Conservation (phyloP, 164 flowering plant genomes). For the Echeveria elegans region DNA sequence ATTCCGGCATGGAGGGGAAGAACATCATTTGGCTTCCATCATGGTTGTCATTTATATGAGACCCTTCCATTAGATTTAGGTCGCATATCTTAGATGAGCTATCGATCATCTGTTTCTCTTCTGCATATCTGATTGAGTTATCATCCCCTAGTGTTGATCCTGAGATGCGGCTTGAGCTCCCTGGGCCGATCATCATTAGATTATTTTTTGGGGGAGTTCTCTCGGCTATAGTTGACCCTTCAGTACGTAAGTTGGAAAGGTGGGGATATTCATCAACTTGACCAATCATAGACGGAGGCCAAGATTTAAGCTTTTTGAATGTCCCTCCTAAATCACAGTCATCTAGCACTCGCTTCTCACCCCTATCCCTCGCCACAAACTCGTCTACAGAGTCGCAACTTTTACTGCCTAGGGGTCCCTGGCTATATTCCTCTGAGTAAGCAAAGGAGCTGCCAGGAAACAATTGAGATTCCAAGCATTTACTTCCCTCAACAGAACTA, state of each 20-base stretch:
- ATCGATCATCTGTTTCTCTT: constrained; percentile 67
- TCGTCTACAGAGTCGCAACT: constrained; percentile 23
- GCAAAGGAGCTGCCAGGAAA: constrained; percentile 27
- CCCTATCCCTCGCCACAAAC: constrained; percentile 26
- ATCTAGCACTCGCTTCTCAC: constrained; percentile 47
- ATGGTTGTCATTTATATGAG: constrained; percentile 50
- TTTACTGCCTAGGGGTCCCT: constrained; percentile 24
- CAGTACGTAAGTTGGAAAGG: constrained; percentile 22
- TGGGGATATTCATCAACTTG: constrained; percentile 24
- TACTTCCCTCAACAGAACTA: constrained; percentile 18
- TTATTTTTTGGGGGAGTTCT: constrained; percentile 19
- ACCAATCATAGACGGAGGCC: constrained; percentile 29
- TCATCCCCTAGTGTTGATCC: constrained; percentile 22
- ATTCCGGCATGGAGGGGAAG: constrained; percentile 29
- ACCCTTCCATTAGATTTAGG: constrained; percentile 65
- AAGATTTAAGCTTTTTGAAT: constrained; percentile 52
- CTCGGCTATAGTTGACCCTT: constrained; percentile 19
- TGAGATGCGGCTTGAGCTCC: constrained; percentile 19
- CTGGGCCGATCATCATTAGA: constrained; percentile 23
- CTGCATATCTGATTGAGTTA: constrained; percentile 23
- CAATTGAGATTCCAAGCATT: constrained; percentile 25
- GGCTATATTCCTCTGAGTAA: constrained; percentile 27
- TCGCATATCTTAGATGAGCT: constrained; percentile 82
- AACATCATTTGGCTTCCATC: constrained; percentile 22
- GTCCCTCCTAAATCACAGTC: constrained; percentile 24